A percentile compares a stretch with the other conserved stretches of the same genome.
phyloP scores from a whole-genome alignment of 495 filamentous ascomycete species.

The Penicillium longicatenatum region DNA sequence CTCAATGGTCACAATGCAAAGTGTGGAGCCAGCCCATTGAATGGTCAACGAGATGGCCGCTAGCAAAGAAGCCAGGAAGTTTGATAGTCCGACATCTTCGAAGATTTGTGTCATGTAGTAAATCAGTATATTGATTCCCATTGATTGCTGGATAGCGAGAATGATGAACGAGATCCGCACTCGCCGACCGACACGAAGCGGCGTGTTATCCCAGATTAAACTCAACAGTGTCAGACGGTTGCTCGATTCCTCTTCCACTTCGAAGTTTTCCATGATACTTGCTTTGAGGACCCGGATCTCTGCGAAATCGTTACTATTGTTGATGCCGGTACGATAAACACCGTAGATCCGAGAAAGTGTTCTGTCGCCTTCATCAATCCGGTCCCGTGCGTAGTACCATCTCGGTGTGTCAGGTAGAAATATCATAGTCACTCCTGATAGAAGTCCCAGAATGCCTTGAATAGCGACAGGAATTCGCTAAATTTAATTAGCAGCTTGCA shows the following conservation, averaged over 20 bases:
- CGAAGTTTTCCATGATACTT: slow-evolving; percentile 20
- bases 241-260: slow-evolving; percentile 16
- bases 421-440: slow-evolving; percentile 27
- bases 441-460: slow-evolving; percentile 35
- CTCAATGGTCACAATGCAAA: neutral
- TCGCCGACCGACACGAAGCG: slow-evolving; percentile 29
- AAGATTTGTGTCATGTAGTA: slow-evolving; percentile 37
- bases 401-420: slow-evolving; percentile 42
- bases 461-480: slow-evolving; percentile 41
- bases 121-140: slow-evolving; percentile 31
- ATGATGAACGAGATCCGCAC: slow-evolving; percentile 30
- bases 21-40: neutral
- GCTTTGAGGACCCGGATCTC: slow-evolving; percentile 12
- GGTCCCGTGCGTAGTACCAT: slow-evolving; percentile 39
- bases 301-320: neutral
- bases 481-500: neutral
- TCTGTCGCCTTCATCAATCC: slow-evolving; percentile 34
- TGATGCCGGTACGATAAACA: neutral
- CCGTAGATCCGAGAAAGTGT: slow-evolving; percentile 33
- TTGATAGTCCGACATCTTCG: slow-evolving; percentile 27
- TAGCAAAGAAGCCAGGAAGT: slow-evolving; percentile 25
- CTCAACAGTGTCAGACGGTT: slow-evolving; percentile 17
- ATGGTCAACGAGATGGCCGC: slow-evolving; percentile 32
- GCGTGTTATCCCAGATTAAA: slow-evolving; percentile 28
- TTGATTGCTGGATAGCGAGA: slow-evolving; percentile 30